Conservation (phyloP, 2,329 filamentous ascomycete species). For the Tolypocladium endophyticum region DNA sequence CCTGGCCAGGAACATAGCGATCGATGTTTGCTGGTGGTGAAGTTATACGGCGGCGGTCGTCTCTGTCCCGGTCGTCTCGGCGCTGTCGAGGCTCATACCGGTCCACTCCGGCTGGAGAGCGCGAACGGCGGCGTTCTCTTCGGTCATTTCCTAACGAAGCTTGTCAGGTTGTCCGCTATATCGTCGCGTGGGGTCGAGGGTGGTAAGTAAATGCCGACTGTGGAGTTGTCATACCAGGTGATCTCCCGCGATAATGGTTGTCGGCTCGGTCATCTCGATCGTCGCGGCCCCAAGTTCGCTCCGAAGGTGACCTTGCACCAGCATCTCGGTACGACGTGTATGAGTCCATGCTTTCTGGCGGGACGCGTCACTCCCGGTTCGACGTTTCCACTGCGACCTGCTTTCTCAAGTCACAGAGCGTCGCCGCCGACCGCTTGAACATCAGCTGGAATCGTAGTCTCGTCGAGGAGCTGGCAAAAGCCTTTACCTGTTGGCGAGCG, state of each 20-base stretch:
- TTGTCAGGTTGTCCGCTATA: neutral
- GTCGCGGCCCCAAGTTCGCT: slow-evolving; percentile 44
- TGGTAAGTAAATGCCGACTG: neutral
- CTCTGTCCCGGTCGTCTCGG: slow-evolving; percentile 55
- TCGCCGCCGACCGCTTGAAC: neutral
- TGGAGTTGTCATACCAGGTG: slow-evolving; percentile 49
- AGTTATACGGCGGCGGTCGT: slow-evolving; percentile 52
- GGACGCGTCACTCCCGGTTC: neutral
- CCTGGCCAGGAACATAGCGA: slow-evolving; percentile 71
- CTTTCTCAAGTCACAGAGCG: neutral
- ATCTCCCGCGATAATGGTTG: slow-evolving; percentile 48
- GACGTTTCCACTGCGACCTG: neutral
- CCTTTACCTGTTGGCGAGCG: slow-evolving; percentile 37
- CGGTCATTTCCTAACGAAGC: slow-evolving; percentile 41
- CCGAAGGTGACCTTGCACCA: slow-evolving; percentile 39
- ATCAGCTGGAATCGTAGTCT: slow-evolving; percentile 3
- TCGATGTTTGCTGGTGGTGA: slow-evolving; percentile 66
- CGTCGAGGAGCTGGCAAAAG: slow-evolving; percentile 10
- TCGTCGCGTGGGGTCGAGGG: neutral
- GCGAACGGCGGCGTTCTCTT: slow-evolving; percentile 52
- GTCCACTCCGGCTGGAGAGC: slow-evolving; percentile 62
- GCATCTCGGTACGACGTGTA: slow-evolving; percentile 43
- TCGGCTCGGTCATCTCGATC: slow-evolving; percentile 37
- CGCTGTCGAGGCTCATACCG: slow-evolving; percentile 64
- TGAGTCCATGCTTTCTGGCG: slow-evolving; percentile 36